Evolutionary conservation across 2,329 filamentous ascomycete species (phyloP).

Genomic region (Penicillium expansum): DNA sequence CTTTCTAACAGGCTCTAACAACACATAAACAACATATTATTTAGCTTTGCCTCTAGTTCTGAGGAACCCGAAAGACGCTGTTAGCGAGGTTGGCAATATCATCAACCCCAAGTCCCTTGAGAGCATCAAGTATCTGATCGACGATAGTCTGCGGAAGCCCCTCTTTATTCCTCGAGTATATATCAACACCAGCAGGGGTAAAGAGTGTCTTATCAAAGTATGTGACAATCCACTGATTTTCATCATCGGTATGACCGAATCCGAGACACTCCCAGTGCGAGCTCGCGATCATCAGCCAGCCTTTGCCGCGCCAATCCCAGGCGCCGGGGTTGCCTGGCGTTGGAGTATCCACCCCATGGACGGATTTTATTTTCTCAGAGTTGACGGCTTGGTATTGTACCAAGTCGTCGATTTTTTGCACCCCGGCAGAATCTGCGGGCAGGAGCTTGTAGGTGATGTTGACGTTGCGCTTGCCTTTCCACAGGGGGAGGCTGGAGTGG

Average conservation of each 20-base stretch:
- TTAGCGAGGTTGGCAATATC: constrained; percentile 14
- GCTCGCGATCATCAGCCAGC: constrained; percentile 67
- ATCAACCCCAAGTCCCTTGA: constrained; percentile 7
- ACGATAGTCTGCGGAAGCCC: constrained; percentile 3
- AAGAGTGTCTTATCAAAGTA: constrained; percentile 83
- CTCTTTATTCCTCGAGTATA: constrained; percentile 60
- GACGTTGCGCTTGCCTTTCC: constrained; percentile 26
- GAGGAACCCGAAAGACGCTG: constrained; percentile 14
- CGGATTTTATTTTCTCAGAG: constrained; percentile 17
- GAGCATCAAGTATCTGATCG: constrained; percentile 11
- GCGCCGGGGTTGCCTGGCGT: constrained; percentile 32
- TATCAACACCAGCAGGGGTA: constrained; percentile 75
- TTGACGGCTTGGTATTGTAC: constrained; percentile 17
- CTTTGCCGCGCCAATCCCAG: constrained; percentile 78
- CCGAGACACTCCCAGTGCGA: constrained; percentile 68
- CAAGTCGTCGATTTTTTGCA: constrained; percentile 19
- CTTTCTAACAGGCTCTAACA: not conserved
- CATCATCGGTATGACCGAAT: constrained; percentile 32
- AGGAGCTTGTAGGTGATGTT: constrained; percentile 22
- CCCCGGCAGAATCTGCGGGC: constrained; percentile 2
- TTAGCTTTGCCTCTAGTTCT: not conserved
- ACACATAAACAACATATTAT: not conserved
- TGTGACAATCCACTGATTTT: constrained; percentile 68
- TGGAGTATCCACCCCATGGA: constrained; percentile 20
- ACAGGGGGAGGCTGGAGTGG: constrained; percentile 22